These are phyloP conservation scores for Cystobasidium pallidum DNA, from an alignment of 1,284 basidiomycete species.

Conservation along the genomic window DNA sequence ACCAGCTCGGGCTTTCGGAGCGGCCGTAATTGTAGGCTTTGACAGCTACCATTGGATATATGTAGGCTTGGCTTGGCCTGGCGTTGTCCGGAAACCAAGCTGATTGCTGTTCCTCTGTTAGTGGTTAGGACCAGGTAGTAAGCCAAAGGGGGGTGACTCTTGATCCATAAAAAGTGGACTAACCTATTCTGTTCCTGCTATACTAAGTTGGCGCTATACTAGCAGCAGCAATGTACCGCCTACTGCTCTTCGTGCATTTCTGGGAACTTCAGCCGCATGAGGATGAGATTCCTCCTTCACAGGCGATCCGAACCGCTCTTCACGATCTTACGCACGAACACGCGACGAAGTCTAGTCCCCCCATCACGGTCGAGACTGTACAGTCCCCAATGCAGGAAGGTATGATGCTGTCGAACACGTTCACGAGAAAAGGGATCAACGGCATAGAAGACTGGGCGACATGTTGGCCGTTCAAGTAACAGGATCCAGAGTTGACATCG, in stretches of 20 bases:
- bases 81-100: neutral
- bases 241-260: constrained; percentile 9
- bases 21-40: constrained; percentile 57
- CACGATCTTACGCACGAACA: neutral
- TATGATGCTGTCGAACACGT: too few species aligned
- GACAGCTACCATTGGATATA: constrained; percentile 64
- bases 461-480: too few species aligned
- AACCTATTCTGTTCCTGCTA: neutral
- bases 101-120: neutral
- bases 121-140: constrained; percentile 28
- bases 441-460: too few species aligned
- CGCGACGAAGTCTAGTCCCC: neutral
- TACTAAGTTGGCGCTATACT: neutral
- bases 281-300: constrained; percentile 7
- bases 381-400: neutral
- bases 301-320: constrained; percentile 3
- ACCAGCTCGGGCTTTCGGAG: constrained; percentile 48
- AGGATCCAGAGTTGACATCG: too few species aligned
- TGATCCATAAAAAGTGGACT: neutral
- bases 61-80: constrained; percentile 42
- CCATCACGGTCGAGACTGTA: neutral
- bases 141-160: neutral
- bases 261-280: constrained; percentile 10
- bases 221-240: constrained; percentile 26
- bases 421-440: too few species aligned